Conservation (phyloP, 2,329 filamentous ascomycete genomes). For the Emergomyces pasteurianus region DNA sequence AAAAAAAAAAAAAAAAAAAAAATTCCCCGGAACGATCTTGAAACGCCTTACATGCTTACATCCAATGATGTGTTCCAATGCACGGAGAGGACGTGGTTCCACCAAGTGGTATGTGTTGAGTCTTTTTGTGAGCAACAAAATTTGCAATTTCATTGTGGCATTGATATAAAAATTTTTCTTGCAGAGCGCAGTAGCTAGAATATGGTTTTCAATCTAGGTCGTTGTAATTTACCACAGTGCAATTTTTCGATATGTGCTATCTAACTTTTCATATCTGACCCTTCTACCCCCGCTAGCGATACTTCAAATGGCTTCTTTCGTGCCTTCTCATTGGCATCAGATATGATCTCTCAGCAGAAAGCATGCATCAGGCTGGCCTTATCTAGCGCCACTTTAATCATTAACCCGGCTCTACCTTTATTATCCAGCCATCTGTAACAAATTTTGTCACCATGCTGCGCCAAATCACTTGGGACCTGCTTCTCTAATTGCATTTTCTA, state of each 20-base stretch:
- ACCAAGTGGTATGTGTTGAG: conserved; percentile 10
- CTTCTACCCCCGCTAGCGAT: too few species aligned
- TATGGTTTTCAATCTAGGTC: background rate
- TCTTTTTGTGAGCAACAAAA: background rate
- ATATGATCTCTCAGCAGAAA: background rate
- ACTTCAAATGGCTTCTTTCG: background rate
- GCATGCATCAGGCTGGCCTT: background rate
- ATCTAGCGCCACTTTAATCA: background rate
- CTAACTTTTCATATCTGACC: background rate
- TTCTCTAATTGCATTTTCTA: background rate
- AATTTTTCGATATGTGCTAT: background rate
- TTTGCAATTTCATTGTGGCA: background rate
- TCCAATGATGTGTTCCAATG: background rate
- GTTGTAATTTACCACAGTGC: background rate
- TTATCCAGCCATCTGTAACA: background rate
- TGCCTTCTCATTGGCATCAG: background rate
- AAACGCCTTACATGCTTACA: background rate
- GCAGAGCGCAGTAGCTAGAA: conserved; percentile 1
- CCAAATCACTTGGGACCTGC: background rate
- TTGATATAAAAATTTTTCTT: conserved; percentile 1
- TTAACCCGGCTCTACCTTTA: background rate
- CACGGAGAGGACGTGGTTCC: background rate
- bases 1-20: too few species aligned
- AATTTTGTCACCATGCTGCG: background rate
- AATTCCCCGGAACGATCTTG: background rate